A percentile compares a stretch with the other conserved stretches of the same genome.
Conservation (phyloP, 495 filamentous ascomycete genomes). For the Usnea hakonensis region DNA sequence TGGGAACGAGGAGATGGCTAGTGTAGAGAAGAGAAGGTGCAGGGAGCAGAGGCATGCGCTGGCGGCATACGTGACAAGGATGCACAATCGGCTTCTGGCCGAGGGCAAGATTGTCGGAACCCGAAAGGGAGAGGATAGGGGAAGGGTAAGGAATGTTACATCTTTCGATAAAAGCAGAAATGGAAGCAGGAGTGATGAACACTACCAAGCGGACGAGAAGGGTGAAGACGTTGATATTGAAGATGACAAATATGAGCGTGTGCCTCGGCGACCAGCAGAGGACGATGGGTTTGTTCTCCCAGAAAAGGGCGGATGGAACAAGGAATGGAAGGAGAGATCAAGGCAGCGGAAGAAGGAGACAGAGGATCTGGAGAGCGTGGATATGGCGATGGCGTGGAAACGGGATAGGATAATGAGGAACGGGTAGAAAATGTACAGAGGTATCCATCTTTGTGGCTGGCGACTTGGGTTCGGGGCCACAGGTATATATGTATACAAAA, state of each 20-base stretch:
- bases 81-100: neutral
- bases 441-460: neutral
- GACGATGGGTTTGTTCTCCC: neutral
- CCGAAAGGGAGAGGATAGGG: neutral
- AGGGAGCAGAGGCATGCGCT: conserved; percentile 8
- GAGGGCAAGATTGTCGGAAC: neutral
- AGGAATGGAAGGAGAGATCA: neutral
- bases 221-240: neutral
- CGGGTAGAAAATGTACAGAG: neutral
- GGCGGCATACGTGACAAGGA: conserved; percentile 11
- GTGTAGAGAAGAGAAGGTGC: conserved; percentile 13
- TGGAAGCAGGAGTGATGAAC: neutral
- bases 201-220: neutral
- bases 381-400: neutral
- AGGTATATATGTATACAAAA: neutral
- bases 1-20: conserved; percentile 13
- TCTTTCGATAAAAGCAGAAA: neutral
- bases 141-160: neutral
- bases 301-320: neutral
- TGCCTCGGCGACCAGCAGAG: neutral
- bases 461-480: neutral
- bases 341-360: neutral
- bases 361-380: neutral
- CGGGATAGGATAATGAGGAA: neutral
- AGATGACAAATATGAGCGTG: neutral